Evolutionary conservation across 371 early-diverging fungal genomes (phyloP).

Genomic region (Mortierella sp.): DNA sequence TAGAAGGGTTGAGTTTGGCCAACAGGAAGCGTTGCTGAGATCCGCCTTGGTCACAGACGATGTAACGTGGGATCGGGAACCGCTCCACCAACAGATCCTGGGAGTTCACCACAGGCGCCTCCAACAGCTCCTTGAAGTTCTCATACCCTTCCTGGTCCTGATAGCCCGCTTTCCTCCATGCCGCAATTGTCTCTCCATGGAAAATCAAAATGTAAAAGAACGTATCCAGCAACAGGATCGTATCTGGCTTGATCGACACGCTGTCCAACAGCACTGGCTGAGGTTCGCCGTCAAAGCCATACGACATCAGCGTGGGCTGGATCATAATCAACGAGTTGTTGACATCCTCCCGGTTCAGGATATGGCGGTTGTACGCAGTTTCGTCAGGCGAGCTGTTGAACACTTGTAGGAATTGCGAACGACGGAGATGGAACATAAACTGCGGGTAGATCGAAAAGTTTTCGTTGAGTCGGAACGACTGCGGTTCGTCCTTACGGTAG

Average conservation of each 20-base stretch:
- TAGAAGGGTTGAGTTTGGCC: conserved; percentile 99
- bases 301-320: conserved; percentile 97
- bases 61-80: conserved; percentile 99
- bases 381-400: conserved; percentile 99
- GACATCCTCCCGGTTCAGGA: conserved; percentile 94
- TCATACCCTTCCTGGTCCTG: conserved; percentile 94
- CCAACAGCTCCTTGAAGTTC: conserved; percentile 94
- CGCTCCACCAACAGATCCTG: conserved; percentile 93
- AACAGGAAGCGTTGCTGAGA: conserved; percentile 99
- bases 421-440: conserved; percentile 99
- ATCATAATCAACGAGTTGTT: conserved; percentile 99
- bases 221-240: conserved; percentile 97
- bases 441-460: conserved; percentile 99
- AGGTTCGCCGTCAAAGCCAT: conserved; percentile 91
- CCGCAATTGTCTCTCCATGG: conserved; percentile 93
- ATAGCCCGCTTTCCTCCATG: conserved; percentile 94
- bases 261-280: conserved; percentile 98
- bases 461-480: conserved; percentile 90
- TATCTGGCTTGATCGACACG: conserved; percentile 96
- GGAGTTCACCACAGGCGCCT: conserved; percentile 92
- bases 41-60: conserved; percentile 97
- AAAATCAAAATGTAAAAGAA: conserved; percentile 98
- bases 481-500: conserved; percentile 97
- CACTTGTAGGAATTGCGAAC: conserved; percentile 98
- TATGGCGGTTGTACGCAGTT: conserved; percentile 97